Percentiles rank a stretch among this genome's conserved stretches.
phyloP scores from a whole-genome alignment of 345 rosid genomes.

The Moricandia moricandioides region DNA sequence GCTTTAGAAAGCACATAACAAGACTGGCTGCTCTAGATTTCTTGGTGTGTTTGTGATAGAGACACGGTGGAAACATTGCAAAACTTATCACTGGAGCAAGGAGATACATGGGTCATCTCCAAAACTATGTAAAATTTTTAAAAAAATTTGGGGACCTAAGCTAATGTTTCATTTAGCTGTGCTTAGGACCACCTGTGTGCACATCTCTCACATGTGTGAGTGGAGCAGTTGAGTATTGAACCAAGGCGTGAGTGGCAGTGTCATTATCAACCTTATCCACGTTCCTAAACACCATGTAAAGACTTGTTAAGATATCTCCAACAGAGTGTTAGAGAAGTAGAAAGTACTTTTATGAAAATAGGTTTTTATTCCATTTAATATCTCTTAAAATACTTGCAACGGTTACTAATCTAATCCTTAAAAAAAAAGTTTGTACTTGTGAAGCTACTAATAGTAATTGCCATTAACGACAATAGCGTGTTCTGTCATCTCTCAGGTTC shows the following conservation, averaged over 20 bases:
- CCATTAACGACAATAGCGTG: not conserved
- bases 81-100: conserved; percentile 93
- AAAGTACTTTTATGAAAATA: not conserved
- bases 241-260: not conserved
- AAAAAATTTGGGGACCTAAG: no score
- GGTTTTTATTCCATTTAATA: not conserved
- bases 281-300: not conserved
- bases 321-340: not conserved
- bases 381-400: not conserved
- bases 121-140: no score
- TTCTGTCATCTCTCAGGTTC: not conserved
- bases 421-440: not conserved
- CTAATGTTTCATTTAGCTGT: no score
- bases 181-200: not conserved
- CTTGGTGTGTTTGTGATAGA: conserved; percentile 89
- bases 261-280: not conserved
- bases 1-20: no score
- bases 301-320: not conserved
- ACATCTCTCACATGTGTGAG: not conserved
- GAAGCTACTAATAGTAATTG: conserved; percentile 2
- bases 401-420: conserved; percentile 13
- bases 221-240: not conserved
- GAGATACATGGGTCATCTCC: conserved; percentile 95
- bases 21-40: conserved; percentile 97
- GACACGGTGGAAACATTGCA: conserved; percentile 97